Percentiles rank a stretch among this genome's conserved stretches.
Conservation (phyloP, 495 filamentous ascomycete species). For the Talaromyces stipitatus region DNA sequence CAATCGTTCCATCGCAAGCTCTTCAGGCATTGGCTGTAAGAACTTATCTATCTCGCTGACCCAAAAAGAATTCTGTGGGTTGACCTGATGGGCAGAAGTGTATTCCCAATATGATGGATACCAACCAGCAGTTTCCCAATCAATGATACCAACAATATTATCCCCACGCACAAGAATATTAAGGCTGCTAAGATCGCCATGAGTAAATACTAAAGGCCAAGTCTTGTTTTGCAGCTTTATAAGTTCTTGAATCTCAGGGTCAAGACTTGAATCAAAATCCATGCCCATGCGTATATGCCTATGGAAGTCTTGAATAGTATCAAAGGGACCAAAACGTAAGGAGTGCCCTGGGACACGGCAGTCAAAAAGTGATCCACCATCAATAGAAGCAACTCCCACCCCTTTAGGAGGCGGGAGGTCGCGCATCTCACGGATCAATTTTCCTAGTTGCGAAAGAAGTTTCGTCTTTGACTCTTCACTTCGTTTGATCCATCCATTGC, state of each 20-base stretch:
- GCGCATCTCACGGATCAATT: slow-evolving; percentile 33
- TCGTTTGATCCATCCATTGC: slow-evolving; percentile 19
- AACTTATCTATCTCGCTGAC: slow-evolving; percentile 41
- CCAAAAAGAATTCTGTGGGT: slow-evolving; percentile 40
- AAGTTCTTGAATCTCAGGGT: slow-evolving; percentile 27
- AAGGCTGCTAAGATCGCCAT: slow-evolving; percentile 35
- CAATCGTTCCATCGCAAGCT: slow-evolving; percentile 39
- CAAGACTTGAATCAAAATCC: slow-evolving; percentile 19
- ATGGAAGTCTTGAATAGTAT: slow-evolving; percentile 34
- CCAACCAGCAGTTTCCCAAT: slow-evolving; percentile 47
- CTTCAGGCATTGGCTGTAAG: slow-evolving; percentile 34
- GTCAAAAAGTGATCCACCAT: slow-evolving; percentile 35
- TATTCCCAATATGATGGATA: slow-evolving; percentile 48
- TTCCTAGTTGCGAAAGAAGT: slow-evolving; percentile 36
- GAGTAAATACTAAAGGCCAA: slow-evolving; percentile 31
- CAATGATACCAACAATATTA: slow-evolving; percentile 40
- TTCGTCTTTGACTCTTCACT: slow-evolving; percentile 31
- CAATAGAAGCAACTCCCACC: slow-evolving; percentile 27
- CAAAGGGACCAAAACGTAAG: slow-evolving; percentile 34
- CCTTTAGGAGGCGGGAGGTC: slow-evolving; percentile 24
- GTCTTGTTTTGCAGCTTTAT: slow-evolving; percentile 24
- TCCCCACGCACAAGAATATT: slow-evolving; percentile 33
- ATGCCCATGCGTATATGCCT: slow-evolving; percentile 29
- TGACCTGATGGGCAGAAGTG: slow-evolving; percentile 40
- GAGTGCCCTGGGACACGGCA: slow-evolving; percentile 22